A percentile compares a stretch with the other conserved stretches of the same genome.
Evolutionary conservation across 1,284 basidiomycete genomes (phyloP).

Genomic region (Ceratobasidium theobromae): DNA sequence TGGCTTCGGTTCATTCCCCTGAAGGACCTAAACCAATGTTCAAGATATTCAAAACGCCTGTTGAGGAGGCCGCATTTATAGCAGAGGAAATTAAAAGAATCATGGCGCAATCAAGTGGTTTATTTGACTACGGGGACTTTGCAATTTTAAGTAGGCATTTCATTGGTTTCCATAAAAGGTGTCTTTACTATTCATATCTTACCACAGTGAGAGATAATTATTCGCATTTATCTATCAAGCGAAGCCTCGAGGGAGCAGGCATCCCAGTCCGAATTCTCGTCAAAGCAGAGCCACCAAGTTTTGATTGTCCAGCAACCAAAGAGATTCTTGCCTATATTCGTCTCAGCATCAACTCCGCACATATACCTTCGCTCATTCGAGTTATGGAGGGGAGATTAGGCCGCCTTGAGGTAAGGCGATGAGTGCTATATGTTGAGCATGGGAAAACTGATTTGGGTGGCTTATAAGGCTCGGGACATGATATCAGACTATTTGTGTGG

Average conservation of each 20-base stretch:
- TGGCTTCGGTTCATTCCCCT: slow-evolving; percentile 4
- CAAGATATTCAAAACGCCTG: slow-evolving; percentile 39
- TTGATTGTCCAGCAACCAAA: slow-evolving; percentile 82
- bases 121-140: slow-evolving; percentile 75
- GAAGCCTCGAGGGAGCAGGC: too few relatives aligned
- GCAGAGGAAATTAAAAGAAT: slow-evolving; percentile 80
- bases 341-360: slow-evolving; percentile 78
- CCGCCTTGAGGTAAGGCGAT: slow-evolving; percentile 82
- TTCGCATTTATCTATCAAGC: too few relatives aligned
- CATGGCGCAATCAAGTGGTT: slow-evolving; percentile 70
- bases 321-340: slow-evolving; percentile 87
- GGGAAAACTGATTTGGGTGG: too few relatives aligned
- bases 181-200: slow-evolving; percentile 38
- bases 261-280: slow-evolving; percentile 79
- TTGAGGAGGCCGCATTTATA: slow-evolving; percentile 69
- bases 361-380: slow-evolving; percentile 72
- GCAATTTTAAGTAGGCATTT: slow-evolving; percentile 69
- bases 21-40: not conserved
- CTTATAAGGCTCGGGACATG: too few relatives aligned
- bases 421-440: not conserved
- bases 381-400: slow-evolving; percentile 73
- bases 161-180: not conserved
- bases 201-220: slow-evolving; percentile 77
- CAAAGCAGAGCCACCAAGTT: slow-evolving; percentile 87
- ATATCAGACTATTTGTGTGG: too few relatives aligned